phyloP scores from a whole-genome alignment of 2,329 filamentous ascomycete species.

The Lachnellula cervina region DNA sequence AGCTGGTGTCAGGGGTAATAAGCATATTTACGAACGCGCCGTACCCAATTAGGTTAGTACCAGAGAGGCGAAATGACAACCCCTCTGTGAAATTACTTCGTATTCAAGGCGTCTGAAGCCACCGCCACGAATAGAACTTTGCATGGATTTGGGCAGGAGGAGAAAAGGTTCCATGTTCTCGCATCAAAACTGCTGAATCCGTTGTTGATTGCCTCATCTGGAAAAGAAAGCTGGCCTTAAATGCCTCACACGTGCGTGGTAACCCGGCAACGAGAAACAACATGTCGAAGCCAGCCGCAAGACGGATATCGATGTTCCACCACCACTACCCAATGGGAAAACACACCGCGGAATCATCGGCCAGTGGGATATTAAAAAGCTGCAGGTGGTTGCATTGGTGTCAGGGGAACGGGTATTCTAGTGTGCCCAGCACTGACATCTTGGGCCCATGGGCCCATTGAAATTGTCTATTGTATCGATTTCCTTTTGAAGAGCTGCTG shows the following conservation, averaged over 20 bases:
- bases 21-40: background rate
- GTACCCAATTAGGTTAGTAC: background rate
- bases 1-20: background rate
- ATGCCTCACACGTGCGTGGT: background rate
- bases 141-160: background rate
- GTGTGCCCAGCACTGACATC: background rate
- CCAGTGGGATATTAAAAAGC: background rate
- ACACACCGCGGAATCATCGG: background rate
- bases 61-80: background rate
- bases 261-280: background rate
- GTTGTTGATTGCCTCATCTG: background rate
- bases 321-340: slow-evolving; percentile 7
- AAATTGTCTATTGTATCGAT: slow-evolving; percentile 5
- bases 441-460: background rate
- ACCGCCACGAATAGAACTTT: background rate
- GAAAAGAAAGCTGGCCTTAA: background rate
- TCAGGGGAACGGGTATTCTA: background rate
- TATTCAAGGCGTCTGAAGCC: background rate
- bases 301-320: background rate
- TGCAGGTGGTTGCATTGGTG: slow-evolving; percentile 1
- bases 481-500: slow-evolving; percentile 5
- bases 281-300: slow-evolving; percentile 4
- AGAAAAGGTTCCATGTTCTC: background rate
- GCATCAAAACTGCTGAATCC: background rate
- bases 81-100: background rate